phyloP scores from a whole-genome alignment of 169 alveolate genomes.

The Plasmodium falciparum region DNA sequence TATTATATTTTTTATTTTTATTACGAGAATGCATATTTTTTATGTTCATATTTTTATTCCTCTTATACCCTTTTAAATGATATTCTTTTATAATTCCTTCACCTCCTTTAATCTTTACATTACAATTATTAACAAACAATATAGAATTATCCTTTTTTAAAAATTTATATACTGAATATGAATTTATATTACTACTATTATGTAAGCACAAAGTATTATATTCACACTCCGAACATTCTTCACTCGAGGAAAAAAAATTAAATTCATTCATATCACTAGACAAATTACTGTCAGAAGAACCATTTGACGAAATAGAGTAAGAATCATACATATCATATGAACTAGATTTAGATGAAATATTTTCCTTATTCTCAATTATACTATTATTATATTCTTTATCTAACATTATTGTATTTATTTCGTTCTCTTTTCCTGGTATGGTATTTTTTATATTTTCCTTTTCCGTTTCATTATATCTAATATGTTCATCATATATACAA shows the following conservation, averaged over 20 bases:
- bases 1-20: background rate
- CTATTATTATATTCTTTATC: too few species aligned
- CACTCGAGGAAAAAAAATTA: background rate
- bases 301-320: conserved; percentile 12
- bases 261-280: conserved; percentile 12
- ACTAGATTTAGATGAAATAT: background rate
- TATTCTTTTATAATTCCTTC: conserved; percentile 18
- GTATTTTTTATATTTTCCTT: too few species aligned
- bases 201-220: conserved; percentile 12
- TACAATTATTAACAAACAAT: conserved; percentile 27
- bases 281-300: conserved; percentile 5
- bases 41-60: background rate
- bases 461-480: too few species aligned
- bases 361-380: background rate
- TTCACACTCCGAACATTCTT: conserved; percentile 57
- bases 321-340: conserved; percentile 18
- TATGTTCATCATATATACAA: too few species aligned
- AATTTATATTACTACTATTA: conserved; percentile 27
- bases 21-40: too few species aligned
- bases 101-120: conserved; percentile 17
- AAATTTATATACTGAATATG: conserved; percentile 32
- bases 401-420: too few species aligned
- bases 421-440: too few species aligned
- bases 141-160: conserved; percentile 32
- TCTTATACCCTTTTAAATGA: conserved; percentile 13